Base-by-base conservation (phyloP, 225 moss, liverwort and hornwort genomes). In the Marchantia paleacea region DNA sequence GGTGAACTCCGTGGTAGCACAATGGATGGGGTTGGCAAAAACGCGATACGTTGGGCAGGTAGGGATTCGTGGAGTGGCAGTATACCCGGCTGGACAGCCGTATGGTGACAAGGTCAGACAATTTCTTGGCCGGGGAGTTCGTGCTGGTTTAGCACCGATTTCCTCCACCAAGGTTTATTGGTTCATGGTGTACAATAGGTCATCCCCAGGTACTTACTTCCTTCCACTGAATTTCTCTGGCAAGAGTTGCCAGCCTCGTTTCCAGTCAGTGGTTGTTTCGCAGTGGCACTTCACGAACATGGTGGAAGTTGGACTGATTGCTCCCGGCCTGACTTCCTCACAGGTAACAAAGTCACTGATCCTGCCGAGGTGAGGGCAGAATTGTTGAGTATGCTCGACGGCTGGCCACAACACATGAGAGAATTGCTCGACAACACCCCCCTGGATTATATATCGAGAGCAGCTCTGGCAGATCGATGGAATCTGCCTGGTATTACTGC, bases 121-220 rank as follows among this genome's bases (percentile, higher is more conserved):
- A 52, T 78, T 74, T 80, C 20, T 90, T 11, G 94, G 91, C 24
- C 83, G 77, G 50, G 91, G 91, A 55, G 4, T 10, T 11, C 89
- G 94, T 72, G n/a, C 77, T 29, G 90, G 83, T 4, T 49, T 90
- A 26, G 0, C 90, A 22, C 88, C 90, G 11, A 75, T 82, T 29
- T 90, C 86, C 54, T 63, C 83, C 11, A 85, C 85, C 48, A 90
- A 91, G 80, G 85, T 85, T 14, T 92, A 91, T 68, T 92, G 94
- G 94, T 91, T 92, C 75, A 11, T 89, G n/a, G 5, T 76, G 25
- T 81, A 80, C 82, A 90, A 79, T 63, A 82, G 85, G 68, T 53
- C 29, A 75, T 60, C 83, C 20, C 84, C 83, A 91, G 92, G 92
- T 92, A 85, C 48, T 28, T 62, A 9, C 49, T 31, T 6, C 16